Evolutionary conservation across 2,329 filamentous ascomycete species (phyloP), one percentile per base, ranked within the genome.

Genomic region (Tolypocladium inflatum): DNA sequence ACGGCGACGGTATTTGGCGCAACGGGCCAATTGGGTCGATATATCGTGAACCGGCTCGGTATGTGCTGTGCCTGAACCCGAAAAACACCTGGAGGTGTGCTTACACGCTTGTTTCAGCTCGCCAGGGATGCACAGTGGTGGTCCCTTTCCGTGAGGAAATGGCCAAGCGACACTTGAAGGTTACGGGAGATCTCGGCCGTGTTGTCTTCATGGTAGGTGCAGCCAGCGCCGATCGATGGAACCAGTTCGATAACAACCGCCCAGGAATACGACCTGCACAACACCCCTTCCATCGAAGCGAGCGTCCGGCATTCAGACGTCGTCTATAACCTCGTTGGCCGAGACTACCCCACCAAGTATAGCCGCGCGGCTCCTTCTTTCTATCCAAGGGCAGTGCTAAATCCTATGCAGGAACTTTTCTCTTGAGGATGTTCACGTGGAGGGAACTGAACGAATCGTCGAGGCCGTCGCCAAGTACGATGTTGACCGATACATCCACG

Each of bases 391-490:
- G n/a, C 30, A 7, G 37, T 50, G 26, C 67, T 71, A 62, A 71
- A 39, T 23, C 53, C n/a, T 35, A 11, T n/a, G n/a, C 61, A 92
- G 89, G 81, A 99, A 99, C 81, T 99, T 97, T 75, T 85, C 88
- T 58, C 81, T 96, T 61, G 88, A 90, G 67, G 93, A 97, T 71
- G 91, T 97, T 48, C 91, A 99, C 68, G 85, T 97, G 43, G 91
- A 96, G 73, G 91, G 93, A 62, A 88, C 89, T 21, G 89, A 95
- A 77, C 88, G 94, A 65, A 99, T 99, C 67, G 90, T 85, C 55
- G 91, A 96, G 71, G 91, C 94, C 56, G 91, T 91, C 56, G 94
- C 93, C 68, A 99, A 99, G 77, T 99, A 99, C 76, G 93, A 99
- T 68, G 86, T 97, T 65, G 94, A 99, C 76, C 87, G 94, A 63